Evolutionary conservation across 495 filamentous ascomycete species (phyloP).

Genomic region (Clohesyomyces aquaticus): DNA sequence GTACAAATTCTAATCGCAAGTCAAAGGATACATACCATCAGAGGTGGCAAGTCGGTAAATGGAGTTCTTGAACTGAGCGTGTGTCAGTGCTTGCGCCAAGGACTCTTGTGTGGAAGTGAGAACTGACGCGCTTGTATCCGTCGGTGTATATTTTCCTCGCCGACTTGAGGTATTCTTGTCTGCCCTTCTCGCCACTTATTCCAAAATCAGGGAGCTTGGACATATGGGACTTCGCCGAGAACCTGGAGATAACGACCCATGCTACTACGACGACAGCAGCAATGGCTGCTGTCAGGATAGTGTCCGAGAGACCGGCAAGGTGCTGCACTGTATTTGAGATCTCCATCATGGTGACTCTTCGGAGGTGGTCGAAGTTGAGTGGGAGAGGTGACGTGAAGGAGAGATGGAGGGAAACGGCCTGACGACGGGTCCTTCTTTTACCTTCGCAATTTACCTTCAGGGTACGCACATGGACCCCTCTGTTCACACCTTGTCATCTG

Average conservation of each 20-base stretch:
- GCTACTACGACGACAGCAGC: slow-evolving; percentile 24
- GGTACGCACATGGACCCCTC: neutral
- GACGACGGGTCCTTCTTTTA: neutral
- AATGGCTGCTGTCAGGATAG: slow-evolving; percentile 19
- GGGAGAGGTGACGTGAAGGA: neutral
- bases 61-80: slow-evolving; percentile 21
- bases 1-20: neutral
- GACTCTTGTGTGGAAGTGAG: too few species aligned
- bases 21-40: slow-evolving; percentile 11
- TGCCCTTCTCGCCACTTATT: slow-evolving; percentile 9
- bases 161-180: slow-evolving; percentile 11
- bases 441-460: neutral
- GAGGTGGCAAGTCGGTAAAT: slow-evolving; percentile 18
- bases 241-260: slow-evolving; percentile 7
- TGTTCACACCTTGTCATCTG: neutral
- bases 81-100: neutral
- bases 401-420: neutral
- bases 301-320: slow-evolving; percentile 4
- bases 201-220: slow-evolving; percentile 17
- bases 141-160: slow-evolving; percentile 25
- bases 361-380: neutral
- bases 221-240: slow-evolving; percentile 25
- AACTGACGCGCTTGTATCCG: slow-evolving; percentile 25
- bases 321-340: too few species aligned
- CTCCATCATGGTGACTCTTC: slow-evolving; percentile 18